Evolutionary conservation across 2,329 filamentous ascomycete genomes (phyloP), one percentile per base, ranked within the genome.

Genomic region (Thermothelomyces thermophilus): DNA sequence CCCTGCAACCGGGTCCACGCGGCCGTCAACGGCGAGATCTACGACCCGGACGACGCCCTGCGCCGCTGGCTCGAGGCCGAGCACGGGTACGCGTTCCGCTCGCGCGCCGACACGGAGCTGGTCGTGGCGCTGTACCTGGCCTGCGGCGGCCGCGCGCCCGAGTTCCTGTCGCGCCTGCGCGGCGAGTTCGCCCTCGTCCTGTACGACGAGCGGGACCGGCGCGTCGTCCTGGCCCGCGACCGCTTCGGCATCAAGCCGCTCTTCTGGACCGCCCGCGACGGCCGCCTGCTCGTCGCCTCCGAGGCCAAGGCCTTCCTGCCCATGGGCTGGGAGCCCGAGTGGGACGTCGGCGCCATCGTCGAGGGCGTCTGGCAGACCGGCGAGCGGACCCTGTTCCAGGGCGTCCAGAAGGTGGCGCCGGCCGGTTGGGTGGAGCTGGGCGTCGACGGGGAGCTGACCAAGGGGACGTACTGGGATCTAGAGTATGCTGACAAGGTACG

Each of bases 11-110:
- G 55, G 1, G 65, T 81, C 16, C 76, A 80, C 58, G 76, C 75
- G 1, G 71, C 81, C n/a, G 74, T 81, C 20, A 80, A 79, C 51
- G 77, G 79, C 24, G 77, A 81, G 60, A 67, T 82, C n/a, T 82
- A 48, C 33, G 46, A 82, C 59, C 74, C 76, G 56, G 67, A 73
- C 50, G 73, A 77, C 42, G 57, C 62, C 10, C 66, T 76, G 11
- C 68, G 74, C 20, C 56, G 56, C 6, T 57, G 67, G 10, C 61
- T 72, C 17, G 49, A 58, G n/a, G 50, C 60, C 2, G 51, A 66
- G 2, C 64, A 64, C 42, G 58, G 60, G 9, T 76, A 76, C 60
- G 41, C 57, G 2, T 80, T 80, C 63, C 61, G 63, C 30, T 66
- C 73, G 30, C 58, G 64, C 24, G 72, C 69, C 37, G 76, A 80